Conservation (phyloP, 1,284 basidiomycete genomes). For the Termitomyces sp. region DNA sequence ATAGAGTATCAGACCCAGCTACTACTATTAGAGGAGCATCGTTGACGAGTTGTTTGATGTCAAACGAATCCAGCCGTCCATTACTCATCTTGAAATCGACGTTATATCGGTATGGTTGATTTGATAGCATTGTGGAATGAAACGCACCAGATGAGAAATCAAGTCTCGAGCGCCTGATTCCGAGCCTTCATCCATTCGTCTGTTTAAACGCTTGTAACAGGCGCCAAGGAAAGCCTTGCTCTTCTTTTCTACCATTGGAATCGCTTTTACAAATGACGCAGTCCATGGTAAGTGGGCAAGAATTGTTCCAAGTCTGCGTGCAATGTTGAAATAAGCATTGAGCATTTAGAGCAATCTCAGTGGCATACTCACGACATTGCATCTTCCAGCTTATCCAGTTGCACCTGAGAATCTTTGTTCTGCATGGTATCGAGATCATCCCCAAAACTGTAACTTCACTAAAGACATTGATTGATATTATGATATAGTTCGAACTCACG, state of each 20-base stretch:
- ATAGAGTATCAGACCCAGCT: constrained; percentile 35
- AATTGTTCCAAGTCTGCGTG: neutral
- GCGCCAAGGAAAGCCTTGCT: constrained; percentile 22
- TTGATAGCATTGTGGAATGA: neutral
- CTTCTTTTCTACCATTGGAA: constrained; percentile 19
- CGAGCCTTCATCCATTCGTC: constrained; percentile 22
- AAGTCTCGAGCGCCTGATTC: constrained; percentile 28
- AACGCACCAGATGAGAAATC: constrained; percentile 34
- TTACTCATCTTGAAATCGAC: constrained; percentile 24
- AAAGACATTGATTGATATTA: neutral
- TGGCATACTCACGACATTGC: constrained; percentile 1
- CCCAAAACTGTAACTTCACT: constrained; percentile 23
- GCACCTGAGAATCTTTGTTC: constrained; percentile 17
- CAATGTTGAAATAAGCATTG: neutral
- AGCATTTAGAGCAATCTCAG: neutral
- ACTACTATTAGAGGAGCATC: constrained; percentile 32
- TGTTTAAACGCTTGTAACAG: constrained; percentile 19
- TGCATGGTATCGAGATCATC: constrained; percentile 27
- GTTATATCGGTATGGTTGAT: neutral
- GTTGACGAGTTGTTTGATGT: constrained; percentile 23
- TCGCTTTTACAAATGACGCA: constrained; percentile 16
- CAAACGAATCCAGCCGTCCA: constrained; percentile 21
- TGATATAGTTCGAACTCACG: constrained; percentile 15
- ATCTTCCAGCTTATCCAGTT: constrained; percentile 15
- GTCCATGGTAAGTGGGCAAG: neutral